Percentiles rank a stretch among this genome's conserved stretches.
Evolutionary conservation across 768 basidiomycete species (phyloP).

Genomic region (Tricholoma hemisulphureum): DNA sequence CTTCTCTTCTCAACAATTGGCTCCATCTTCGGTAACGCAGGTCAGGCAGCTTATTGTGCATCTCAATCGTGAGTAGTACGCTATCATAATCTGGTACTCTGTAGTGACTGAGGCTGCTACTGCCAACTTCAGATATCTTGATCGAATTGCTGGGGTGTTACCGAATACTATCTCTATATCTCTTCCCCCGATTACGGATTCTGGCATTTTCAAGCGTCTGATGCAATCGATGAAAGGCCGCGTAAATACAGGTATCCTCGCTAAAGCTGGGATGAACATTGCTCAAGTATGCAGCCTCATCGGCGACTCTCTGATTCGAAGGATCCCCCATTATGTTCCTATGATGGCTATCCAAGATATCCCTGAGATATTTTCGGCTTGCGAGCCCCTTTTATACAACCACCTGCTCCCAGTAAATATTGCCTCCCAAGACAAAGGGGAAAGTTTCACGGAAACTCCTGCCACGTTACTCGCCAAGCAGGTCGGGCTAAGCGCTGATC

Average conservation of each 20-base stretch:
- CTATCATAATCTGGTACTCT: background rate
- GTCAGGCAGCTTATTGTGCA: constrained; percentile 2
- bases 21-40: constrained; percentile 1
- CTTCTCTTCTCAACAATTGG: constrained; percentile 2
- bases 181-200: constrained; percentile 9
- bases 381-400: background rate
- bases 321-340: constrained; percentile 1
- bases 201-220: constrained; percentile 11
- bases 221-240: constrained; percentile 6
- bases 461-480: background rate
- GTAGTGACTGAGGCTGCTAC: too few species aligned
- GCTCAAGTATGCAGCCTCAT: background rate
- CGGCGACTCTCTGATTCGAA: constrained; percentile 1
- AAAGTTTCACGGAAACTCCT: background rate
- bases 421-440: background rate
- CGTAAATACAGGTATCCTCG: background rate
- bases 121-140: background rate
- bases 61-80: background rate
- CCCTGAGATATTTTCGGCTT: background rate
- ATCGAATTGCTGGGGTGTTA: constrained; percentile 6
- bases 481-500: background rate
- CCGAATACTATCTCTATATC: constrained; percentile 10
- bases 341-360: background rate
- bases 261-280: background rate
- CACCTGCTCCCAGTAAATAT: background rate